Base-by-base conservation (phyloP, 192 early-diverging fungal species). In the Helicostylum pulchrum region DNA sequence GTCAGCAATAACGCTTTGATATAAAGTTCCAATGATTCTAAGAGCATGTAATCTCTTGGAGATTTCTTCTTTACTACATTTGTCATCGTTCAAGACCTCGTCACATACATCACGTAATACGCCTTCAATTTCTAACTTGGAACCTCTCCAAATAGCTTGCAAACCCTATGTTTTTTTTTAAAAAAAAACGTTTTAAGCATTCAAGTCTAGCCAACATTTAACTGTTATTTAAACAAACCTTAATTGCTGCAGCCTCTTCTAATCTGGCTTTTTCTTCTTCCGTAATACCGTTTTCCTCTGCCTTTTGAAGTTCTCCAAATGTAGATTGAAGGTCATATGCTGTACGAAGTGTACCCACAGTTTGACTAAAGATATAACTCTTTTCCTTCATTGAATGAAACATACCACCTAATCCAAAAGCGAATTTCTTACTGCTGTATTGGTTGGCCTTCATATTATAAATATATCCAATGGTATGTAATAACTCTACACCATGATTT, bases 41-140 rank as follows among this genome's bases (percentile, higher is more conserved):
- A 99, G 78, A 6, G 90, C 97, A 62, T 81, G 80, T 0, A 91
- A 90, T 30, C 95, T 82, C 71, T 89, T 81, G 62, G 78, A 65
- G 50, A 81, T 59, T 1, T 80, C 71, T 57, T 84, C 77, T 71
- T 85, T 86, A 51, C 77, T 56, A 6, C 77, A 80, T 42, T 48
- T 68, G 32, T 83, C 76, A 70, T 96, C 94, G 47, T 85, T 78
- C 55, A 97, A 76, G 21, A 92, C 86, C 9, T 70, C 61, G 65
- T 95, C 95, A 77, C 97, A 99, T 4, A 96, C 95, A 64, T 95
- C 92, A 50, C 94, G 81, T 56, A 97, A 72, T 10, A 96, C 93
- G 66, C 83, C 85, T 71, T 98, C 94, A 49, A 99, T 94, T 68
- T 99, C 97, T 64, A 99, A 73, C 66, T 96, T 95, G 53, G 88